Conservation (phyloP, 306 rosid species). For the Ammopiptanthus mongolicus region DNA sequence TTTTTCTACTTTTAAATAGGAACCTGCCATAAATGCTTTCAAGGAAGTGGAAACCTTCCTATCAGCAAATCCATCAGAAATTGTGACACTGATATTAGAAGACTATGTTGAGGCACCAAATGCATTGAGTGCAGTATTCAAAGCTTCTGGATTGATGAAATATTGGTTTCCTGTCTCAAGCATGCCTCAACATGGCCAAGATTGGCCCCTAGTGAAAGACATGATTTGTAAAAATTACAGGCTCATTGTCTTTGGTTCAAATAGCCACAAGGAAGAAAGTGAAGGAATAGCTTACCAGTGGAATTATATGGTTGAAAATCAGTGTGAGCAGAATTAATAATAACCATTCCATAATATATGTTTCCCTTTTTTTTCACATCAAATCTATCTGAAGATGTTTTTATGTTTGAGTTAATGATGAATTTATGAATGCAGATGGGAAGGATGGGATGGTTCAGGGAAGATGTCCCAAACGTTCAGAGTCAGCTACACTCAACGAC, state of each 20-base stretch:
- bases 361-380: neutral
- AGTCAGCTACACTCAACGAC: slow-evolving; percentile 27
- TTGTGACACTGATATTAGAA: slow-evolving; percentile 42
- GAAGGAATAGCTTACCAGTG: slow-evolving; percentile 48
- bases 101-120: slow-evolving; percentile 36
- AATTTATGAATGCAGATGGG: slow-evolving; percentile 30
- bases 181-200: slow-evolving; percentile 37
- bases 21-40: slow-evolving; percentile 33
- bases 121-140: slow-evolving; percentile 27
- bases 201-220: slow-evolving; percentile 39
- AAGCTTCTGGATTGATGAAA: slow-evolving; percentile 34
- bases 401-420: neutral
- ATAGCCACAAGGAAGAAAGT: slow-evolving; percentile 27
- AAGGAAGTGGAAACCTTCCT: slow-evolving; percentile 35
- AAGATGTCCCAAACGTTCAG: slow-evolving; percentile 23
- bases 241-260: slow-evolving; percentile 36
- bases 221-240: slow-evolving; percentile 33
- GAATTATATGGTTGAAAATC: slow-evolving; percentile 46
- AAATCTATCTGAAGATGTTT: neutral
- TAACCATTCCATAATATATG: neutral
- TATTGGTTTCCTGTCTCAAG: slow-evolving; percentile 37
- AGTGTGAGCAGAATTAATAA: slow-evolving; percentile 13
- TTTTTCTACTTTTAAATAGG: neutral
- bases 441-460: slow-evolving; percentile 31
- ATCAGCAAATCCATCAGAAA: slow-evolving; percentile 36